These are phyloP conservation scores for Leccinum arenicola DNA, from an alignment of 768 basidiomycete genomes.

Conservation along the genomic window DNA sequence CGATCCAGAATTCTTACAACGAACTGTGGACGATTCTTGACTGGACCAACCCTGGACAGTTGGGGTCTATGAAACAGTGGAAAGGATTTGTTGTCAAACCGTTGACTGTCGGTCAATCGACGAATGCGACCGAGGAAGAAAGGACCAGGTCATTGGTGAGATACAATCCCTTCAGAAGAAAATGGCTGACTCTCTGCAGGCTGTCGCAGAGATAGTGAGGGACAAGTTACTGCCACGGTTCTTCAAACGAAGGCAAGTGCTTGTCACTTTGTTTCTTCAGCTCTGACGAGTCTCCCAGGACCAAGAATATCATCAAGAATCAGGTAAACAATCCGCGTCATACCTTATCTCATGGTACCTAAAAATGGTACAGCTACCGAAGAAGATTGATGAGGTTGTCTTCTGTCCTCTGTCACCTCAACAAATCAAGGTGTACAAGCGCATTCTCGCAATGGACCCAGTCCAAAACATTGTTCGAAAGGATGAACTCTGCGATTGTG, in stretches of 20 bases:
- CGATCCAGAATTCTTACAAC: constrained; percentile 83
- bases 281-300: constrained; percentile 37
- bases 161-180: not conserved
- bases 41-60: constrained; percentile 81
- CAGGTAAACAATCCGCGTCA: constrained; percentile 42
- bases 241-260: constrained; percentile 71
- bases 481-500: constrained; percentile 73
- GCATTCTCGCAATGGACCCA: constrained; percentile 57
- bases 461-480: constrained; percentile 72
- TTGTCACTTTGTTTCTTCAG: not conserved
- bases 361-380: constrained; percentile 58
- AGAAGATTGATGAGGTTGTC: constrained; percentile 87
- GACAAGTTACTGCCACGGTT: constrained; percentile 74
- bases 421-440: constrained; percentile 74
- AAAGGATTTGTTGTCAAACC: constrained; percentile 66
- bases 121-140: constrained; percentile 61
- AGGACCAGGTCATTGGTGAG: constrained; percentile 51
- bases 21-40: constrained; percentile 93
- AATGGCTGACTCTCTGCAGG: constrained; percentile 30
- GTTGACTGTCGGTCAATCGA: constrained; percentile 64
- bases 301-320: constrained; percentile 71
- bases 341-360: not conserved
- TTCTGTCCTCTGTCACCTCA: constrained; percentile 82
- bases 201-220: constrained; percentile 59
- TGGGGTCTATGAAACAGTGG: constrained; percentile 80